These are phyloP conservation scores for Zhuliangozyma blackwelliae DNA, from an alignment of 1,139 yeast genomes.

Conservation along the genomic window DNA sequence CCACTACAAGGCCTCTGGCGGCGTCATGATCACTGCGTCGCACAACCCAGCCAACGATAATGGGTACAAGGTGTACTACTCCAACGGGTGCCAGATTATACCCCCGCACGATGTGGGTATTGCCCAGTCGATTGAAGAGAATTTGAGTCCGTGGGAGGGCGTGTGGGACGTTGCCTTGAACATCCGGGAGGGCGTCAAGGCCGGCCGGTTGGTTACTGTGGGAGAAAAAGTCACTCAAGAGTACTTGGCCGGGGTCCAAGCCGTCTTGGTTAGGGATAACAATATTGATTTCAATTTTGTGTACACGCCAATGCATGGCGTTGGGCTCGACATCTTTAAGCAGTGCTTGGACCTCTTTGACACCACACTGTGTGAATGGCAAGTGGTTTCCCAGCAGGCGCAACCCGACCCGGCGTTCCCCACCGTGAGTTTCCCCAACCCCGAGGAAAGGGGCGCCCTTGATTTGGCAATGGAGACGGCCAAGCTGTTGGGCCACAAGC, in stretches of 20 bases:
- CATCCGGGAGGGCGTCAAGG: constrained; percentile 21
- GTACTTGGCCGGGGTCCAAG: constrained; percentile 32
- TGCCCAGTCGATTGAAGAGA: constrained; percentile 56
- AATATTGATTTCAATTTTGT: constrained; percentile 46
- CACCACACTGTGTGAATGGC: constrained; percentile 16
- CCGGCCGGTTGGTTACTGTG: constrained; percentile 20
- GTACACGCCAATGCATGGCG: constrained; percentile 96
- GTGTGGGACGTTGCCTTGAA: constrained; percentile 47
- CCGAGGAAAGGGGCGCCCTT: constrained; percentile 92
- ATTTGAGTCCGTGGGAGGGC: constrained; percentile 56
- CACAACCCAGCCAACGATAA: constrained; percentile 93
- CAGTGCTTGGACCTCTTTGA: constrained; percentile 30
- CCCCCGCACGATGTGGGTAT: constrained; percentile 84
- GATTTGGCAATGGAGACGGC: constrained; percentile 64
- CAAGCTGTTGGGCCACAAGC: constrained; percentile 33
- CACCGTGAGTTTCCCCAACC: constrained; percentile 88
- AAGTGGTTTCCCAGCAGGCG: constrained; percentile 54
- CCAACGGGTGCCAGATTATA: constrained; percentile 91
- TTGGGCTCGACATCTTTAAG: constrained; percentile 57
- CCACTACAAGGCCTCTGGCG: constrained; percentile 59
- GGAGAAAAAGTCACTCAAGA: constrained; percentile 27
- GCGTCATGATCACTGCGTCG: constrained; percentile 95
- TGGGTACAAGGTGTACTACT: constrained; percentile 92
- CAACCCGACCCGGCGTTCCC: constrained; percentile 80
- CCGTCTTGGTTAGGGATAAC: constrained; percentile 20